A percentile compares a stretch with the other conserved stretches of the same genome.
Conservation (phyloP, 2,329 filamentous ascomycete genomes). For the Sporothrix pallida region DNA sequence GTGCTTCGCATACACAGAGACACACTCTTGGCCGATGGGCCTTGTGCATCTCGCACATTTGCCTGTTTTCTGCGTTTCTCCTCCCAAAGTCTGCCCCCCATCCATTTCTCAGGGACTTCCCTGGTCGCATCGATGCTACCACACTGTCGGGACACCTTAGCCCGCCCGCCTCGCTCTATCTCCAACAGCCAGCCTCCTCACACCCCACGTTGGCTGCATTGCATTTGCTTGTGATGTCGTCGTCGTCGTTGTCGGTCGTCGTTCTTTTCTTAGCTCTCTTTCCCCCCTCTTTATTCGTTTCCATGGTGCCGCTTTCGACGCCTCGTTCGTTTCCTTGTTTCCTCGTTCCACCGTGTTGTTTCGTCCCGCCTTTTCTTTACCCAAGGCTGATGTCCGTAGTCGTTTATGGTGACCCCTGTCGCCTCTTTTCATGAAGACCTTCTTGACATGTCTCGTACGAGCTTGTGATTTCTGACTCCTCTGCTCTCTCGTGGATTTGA, state of each 20-base stretch:
- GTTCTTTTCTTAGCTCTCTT: not conserved
- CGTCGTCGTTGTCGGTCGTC: not conserved
- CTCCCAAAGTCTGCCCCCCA: not conserved
- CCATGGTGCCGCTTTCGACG: conserved; percentile 7
- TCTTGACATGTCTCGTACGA: conserved; percentile 10
- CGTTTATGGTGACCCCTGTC: not conserved
- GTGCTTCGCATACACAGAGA: not conserved
- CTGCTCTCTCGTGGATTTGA: not conserved
- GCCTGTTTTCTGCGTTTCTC: not conserved
- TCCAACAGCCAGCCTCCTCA: conserved; percentile 13
- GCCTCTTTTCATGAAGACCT: not conserved
- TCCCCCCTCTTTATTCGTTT: not conserved
- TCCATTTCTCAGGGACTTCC: not conserved
- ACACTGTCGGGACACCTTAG: conserved; percentile 20
- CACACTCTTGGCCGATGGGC: not conserved
- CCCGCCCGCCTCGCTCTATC: not conserved
- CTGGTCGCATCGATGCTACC: conserved; percentile 26
- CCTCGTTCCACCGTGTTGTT: conserved; percentile 12
- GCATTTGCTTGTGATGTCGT: conserved; percentile 11
- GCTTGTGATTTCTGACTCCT: conserved; percentile 24
- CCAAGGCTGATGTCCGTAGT: conserved; percentile 15
- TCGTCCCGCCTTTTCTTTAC: conserved; percentile 14
- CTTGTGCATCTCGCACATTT: conserved; percentile 4
- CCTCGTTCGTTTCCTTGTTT: conserved; percentile 11
- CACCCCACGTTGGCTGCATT: not conserved